A percentile compares a stretch with the other conserved stretches of the same genome.
phyloP scores from a whole-genome alignment of 108 stramenopile species.

The Cafeteria roenbergensis region DNA sequence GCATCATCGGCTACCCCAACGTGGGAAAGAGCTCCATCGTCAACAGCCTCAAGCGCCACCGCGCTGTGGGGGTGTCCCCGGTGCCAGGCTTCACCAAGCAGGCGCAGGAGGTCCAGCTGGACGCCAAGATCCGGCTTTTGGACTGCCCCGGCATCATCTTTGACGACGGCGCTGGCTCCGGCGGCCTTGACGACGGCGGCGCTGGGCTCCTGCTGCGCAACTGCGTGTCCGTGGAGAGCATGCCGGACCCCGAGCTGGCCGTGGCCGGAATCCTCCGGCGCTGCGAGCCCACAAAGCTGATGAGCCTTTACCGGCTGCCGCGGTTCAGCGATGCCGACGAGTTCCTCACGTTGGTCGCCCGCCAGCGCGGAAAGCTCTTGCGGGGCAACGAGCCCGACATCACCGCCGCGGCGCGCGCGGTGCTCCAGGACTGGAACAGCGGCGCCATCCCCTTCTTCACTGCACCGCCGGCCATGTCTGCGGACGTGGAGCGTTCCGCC shows the following conservation, averaged over 20 bases:
- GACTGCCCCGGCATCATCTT: slow-evolving; percentile 98
- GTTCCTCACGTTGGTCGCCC: slow-evolving; percentile 85
- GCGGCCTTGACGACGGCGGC: slow-evolving; percentile 35
- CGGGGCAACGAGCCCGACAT: slow-evolving; percentile 92
- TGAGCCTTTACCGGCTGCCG: slow-evolving; percentile 86
- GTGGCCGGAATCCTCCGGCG: slow-evolving; percentile 65
- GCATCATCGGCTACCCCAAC: slow-evolving; percentile 69
- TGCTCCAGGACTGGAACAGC: slow-evolving; percentile 89
- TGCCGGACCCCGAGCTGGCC: slow-evolving; percentile 77
- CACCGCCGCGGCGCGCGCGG: slow-evolving; percentile 65
- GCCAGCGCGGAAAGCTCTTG: slow-evolving; percentile 65
- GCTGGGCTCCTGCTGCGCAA: slow-evolving; percentile 61
- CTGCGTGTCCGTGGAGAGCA: slow-evolving; percentile 80
- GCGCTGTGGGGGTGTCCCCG: slow-evolving; percentile 82
- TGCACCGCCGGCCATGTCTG: slow-evolving; percentile 43
- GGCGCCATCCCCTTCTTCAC: slow-evolving; percentile 86
- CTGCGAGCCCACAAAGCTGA: slow-evolving; percentile 63
- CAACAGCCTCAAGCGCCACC: slow-evolving; percentile 74
- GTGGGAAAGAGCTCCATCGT: slow-evolving; percentile 85
- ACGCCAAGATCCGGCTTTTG: slow-evolving; percentile 78
- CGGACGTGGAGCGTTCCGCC: not conserved
- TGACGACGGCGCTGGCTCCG: slow-evolving; percentile 28
- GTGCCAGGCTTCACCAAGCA: slow-evolving; percentile 85
- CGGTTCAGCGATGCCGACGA: slow-evolving; percentile 67
- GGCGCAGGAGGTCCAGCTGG: slow-evolving; percentile 88